phyloP scores from a whole-genome alignment of 208 protist species.

The Leishmania tropica region DNA sequence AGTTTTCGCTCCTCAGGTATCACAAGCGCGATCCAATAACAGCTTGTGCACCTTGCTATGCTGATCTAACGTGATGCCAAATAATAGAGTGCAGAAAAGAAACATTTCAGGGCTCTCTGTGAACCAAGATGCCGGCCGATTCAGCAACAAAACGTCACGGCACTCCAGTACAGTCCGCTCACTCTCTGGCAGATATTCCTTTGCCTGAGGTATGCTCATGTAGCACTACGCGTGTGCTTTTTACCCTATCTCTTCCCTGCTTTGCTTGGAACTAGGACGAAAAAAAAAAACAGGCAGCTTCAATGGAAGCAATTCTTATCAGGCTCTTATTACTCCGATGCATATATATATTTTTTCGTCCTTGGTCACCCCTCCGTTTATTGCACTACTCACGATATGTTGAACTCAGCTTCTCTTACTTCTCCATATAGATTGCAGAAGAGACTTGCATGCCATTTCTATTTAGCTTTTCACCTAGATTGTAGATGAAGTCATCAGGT shows the following conservation, averaged over 20 bases:
- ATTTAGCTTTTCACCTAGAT: constrained; percentile 1
- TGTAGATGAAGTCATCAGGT: constrained; percentile 13
- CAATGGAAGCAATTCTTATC: background rate
- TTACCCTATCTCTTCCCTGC: background rate
- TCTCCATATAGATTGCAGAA: background rate
- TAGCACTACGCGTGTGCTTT: background rate
- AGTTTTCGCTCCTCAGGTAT: background rate
- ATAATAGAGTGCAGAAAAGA: background rate
- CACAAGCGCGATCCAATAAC: background rate
- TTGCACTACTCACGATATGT: background rate
- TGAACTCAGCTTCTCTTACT: constrained; percentile 7
- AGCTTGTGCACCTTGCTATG: background rate
- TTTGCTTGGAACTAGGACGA: background rate
- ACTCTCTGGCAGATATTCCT: background rate
- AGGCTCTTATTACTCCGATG: background rate
- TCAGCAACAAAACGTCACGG: background rate
- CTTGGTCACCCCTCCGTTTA: background rate
- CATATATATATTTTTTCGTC: background rate
- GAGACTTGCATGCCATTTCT: background rate
- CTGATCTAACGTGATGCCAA: background rate
- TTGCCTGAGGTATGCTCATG: no score
- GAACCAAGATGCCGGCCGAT: background rate
- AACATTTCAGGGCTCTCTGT: background rate
- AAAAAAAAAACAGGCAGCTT: background rate
- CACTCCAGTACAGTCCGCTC: background rate